These are phyloP conservation scores for Saccharomyces kudriavzevii DNA, from an alignment of 805 yeast genomes.

Conservation along the genomic window DNA sequence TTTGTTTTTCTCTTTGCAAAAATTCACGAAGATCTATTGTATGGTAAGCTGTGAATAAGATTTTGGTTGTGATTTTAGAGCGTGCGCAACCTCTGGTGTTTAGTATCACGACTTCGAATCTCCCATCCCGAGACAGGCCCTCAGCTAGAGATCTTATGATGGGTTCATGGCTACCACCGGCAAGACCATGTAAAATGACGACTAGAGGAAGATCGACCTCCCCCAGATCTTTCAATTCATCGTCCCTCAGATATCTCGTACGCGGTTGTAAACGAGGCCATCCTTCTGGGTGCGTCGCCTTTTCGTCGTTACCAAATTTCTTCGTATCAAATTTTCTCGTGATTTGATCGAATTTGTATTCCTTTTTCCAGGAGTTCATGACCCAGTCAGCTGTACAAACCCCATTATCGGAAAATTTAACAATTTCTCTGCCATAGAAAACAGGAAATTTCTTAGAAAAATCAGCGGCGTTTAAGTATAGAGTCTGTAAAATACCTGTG, in stretches of 20 bases:
- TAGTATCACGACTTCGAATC: slow-evolving; percentile 53
- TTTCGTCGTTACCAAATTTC: slow-evolving; percentile 27
- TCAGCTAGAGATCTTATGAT: slow-evolving; percentile 51
- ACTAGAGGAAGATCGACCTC: slow-evolving; percentile 44
- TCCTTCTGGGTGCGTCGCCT: slow-evolving; percentile 40
- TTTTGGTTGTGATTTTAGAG: slow-evolving; percentile 62
- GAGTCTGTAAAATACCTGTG: slow-evolving; percentile 72
- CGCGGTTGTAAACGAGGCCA: slow-evolving; percentile 61
- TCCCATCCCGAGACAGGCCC: slow-evolving; percentile 33
- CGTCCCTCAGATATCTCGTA: slow-evolving; percentile 49
- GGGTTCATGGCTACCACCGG: slow-evolving; percentile 76
- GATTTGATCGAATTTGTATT: slow-evolving; percentile 12
- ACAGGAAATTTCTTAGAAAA: slow-evolving; percentile 46
- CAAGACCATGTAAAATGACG: slow-evolving; percentile 61
- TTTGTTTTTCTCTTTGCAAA: slow-evolving; percentile 40
- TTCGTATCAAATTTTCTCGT: slow-evolving; percentile 18
- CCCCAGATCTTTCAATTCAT: slow-evolving; percentile 34
- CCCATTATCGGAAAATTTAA: slow-evolving; percentile 57
- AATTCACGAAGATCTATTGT: slow-evolving; percentile 62
- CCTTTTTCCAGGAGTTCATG: slow-evolving; percentile 21
- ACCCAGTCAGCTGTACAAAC: slow-evolving; percentile 70
- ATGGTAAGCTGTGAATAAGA: slow-evolving; percentile 57
- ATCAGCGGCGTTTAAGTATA: slow-evolving; percentile 52
- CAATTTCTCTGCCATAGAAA: slow-evolving; percentile 66
- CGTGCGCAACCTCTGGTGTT: slow-evolving; percentile 74